phyloP scores from a whole-genome alignment of 768 basidiomycete species.

The Lactarius evosmus region DNA sequence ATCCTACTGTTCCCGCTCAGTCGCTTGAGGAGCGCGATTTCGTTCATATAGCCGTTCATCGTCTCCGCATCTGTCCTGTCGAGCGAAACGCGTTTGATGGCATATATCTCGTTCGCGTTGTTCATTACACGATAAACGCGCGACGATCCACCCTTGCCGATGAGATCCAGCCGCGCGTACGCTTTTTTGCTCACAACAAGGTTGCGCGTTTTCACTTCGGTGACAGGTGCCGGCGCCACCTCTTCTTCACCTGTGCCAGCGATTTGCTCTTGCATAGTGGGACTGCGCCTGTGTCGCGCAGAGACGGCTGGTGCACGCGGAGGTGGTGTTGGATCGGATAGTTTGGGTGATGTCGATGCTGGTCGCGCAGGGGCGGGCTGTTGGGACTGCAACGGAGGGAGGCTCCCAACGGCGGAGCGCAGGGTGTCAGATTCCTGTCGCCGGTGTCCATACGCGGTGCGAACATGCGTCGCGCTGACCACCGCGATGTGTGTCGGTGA shows the following conservation, averaged over 20 bases:
- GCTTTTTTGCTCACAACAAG: slow-evolving; percentile 58
- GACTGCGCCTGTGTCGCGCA: slow-evolving; percentile 58
- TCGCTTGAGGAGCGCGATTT: slow-evolving; percentile 90
- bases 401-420: slow-evolving; percentile 44
- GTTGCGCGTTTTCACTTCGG: slow-evolving; percentile 25
- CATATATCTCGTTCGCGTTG: slow-evolving; percentile 71
- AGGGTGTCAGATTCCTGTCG: slow-evolving; percentile 78
- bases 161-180: slow-evolving; percentile 82
- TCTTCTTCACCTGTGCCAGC: slow-evolving; percentile 40
- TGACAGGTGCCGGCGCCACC: slow-evolving; percentile 19
- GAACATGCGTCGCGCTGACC: slow-evolving; percentile 32
- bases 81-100: slow-evolving; percentile 88
- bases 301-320: slow-evolving; percentile 16
- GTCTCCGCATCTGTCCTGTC: slow-evolving; percentile 88
- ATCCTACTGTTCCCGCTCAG: slow-evolving; percentile 92
- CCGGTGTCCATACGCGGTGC: slow-evolving; percentile 46
- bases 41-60: slow-evolving; percentile 91
- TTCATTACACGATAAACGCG: slow-evolving; percentile 91
- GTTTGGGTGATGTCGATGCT: slow-evolving; percentile 21
- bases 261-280: slow-evolving; percentile 56
- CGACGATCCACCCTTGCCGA: slow-evolving; percentile 95
- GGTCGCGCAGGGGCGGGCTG: slow-evolving; percentile 10
- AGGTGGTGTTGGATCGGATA: slow-evolving; percentile 14
- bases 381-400: slow-evolving; percentile 11
- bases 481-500: slow-evolving; percentile 44